Evolutionary conservation across 495 filamentous ascomycete genomes (phyloP), one percentile per base, ranked within the genome.

Genomic region (Xylaria bambusicola): DNA sequence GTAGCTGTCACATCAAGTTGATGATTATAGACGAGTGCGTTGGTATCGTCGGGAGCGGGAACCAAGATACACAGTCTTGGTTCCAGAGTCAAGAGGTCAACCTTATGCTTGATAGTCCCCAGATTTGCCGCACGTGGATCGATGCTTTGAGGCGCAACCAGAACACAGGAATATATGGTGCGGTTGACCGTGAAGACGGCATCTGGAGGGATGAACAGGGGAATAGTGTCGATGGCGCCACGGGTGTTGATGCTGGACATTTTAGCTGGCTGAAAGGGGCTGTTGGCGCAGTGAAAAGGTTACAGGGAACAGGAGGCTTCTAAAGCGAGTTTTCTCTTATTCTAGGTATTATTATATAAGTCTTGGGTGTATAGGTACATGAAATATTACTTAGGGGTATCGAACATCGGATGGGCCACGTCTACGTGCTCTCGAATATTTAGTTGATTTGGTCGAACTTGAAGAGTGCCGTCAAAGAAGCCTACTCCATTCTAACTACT

Each of bases 21-120:
- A 82, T 93, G 73, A 84, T 93, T 53, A 82, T 84, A 4, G 89
- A 93, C 66, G 83, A 80, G 38, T 75, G 73, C 44, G 73, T 93
- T 60, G 86, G 80, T 12, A 86, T 92, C 47, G 80, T 87, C 75
- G 88, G 88, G 6, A 89, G 84, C 61, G 89, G 89, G 0, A 93
- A 93, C 66, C 84, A 89, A 65, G 89, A 93, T 54, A 91, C 89
- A n/a, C 89, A 93, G 74, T 84, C 79, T 58, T 93, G 86, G 84
- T 91, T 77, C 62, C 88, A 93, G 66, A 84, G 79, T 35, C 87
- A 90, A 70, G 89, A 93, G 67, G 79, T 88, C 55, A 93, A 93
- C 63, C 29, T 56, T 24, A 56, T 93, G 77, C 66, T 91, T 13
- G 89, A 93, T 56, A 85, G 81, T 3, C 65, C 68, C 0, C 53